phyloP scores from a whole-genome alignment of 2,329 filamentous ascomycete genomes.

The Cladosporium sp. region DNA sequence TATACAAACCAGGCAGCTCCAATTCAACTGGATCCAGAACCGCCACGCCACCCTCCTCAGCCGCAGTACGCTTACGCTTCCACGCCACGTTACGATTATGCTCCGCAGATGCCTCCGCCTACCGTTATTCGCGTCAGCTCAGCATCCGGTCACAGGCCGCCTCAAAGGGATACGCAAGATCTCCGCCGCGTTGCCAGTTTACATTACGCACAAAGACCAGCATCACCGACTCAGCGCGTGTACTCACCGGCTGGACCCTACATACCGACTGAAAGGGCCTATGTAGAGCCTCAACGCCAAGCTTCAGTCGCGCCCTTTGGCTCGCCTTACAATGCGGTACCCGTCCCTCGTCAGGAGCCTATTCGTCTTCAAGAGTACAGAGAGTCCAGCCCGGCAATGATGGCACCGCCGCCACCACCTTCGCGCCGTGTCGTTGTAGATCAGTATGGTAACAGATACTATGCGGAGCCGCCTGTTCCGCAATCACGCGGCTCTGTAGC shows the following conservation, averaged over 20 bases:
- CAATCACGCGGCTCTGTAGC: constrained; percentile 54
- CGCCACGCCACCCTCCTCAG: constrained; percentile 42
- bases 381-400: constrained; percentile 41
- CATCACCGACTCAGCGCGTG: constrained; percentile 43
- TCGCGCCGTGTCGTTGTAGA: constrained; percentile 71
- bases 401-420: constrained; percentile 49
- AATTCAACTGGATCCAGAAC: constrained; percentile 38
- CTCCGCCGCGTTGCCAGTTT: constrained; percentile 50
- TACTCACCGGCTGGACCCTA: constrained; percentile 42
- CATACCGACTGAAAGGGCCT: constrained; percentile 45
- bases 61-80: constrained; percentile 44
- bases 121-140: constrained; percentile 42
- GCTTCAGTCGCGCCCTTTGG: constrained; percentile 6
- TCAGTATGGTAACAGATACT: constrained; percentile 79
- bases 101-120: constrained; percentile 33
- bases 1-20: constrained; percentile 13
- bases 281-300: constrained; percentile 39
- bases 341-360: constrained; percentile 30
- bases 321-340: constrained; percentile 33
- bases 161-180: constrained; percentile 48
- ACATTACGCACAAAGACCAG: constrained; percentile 47
- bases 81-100: constrained; percentile 13
- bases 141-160: constrained; percentile 36
- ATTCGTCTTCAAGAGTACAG: constrained; percentile 28
- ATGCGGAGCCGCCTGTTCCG: constrained; percentile 51